Conservation (phyloP, 306 rosid species). For the Bauhinia variegata region DNA sequence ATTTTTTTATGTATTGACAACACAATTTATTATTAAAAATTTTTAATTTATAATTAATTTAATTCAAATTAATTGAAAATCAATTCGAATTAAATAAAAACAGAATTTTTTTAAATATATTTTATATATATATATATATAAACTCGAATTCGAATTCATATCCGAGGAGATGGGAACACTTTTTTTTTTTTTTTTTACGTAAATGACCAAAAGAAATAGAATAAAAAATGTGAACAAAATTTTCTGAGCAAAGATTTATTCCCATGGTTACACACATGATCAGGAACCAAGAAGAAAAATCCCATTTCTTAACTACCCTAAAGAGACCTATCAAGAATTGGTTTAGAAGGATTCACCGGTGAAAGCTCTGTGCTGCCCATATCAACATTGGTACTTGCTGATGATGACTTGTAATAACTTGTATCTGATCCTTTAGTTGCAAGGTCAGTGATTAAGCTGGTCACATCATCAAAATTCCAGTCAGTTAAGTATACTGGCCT, state of each 20-base stretch:
- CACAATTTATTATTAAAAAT: too few relatives aligned
- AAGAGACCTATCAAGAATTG: slow-evolving; percentile 34
- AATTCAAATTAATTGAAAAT: too few relatives aligned
- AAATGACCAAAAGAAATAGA: neutral
- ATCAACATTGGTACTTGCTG: slow-evolving; percentile 40
- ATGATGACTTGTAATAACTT: slow-evolving; percentile 38
- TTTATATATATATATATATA: too few relatives aligned
- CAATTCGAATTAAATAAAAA: too few relatives aligned
- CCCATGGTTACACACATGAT: neutral
- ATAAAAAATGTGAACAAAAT: neutral
- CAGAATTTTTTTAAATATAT: too few relatives aligned
- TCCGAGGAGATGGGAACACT: too few relatives aligned
- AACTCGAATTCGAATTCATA: too few relatives aligned
- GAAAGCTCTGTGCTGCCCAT: slow-evolving; percentile 38
- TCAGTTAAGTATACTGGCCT: slow-evolving; percentile 71
- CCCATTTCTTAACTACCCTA: slow-evolving; percentile 40
- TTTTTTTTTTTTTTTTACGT: too few relatives aligned
- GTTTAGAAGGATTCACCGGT: slow-evolving; percentile 25
- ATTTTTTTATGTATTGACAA: too few relatives aligned
- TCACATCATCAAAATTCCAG: slow-evolving; percentile 62
- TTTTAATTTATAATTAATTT: too few relatives aligned
- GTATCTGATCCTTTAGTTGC: slow-evolving; percentile 37
- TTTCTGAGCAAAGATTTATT: neutral
- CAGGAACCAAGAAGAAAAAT: too few relatives aligned
- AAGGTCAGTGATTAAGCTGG: slow-evolving; percentile 23